Percentiles rank a stretch among this genome's conserved stretches.
Evolutionary conservation across 306 rosid genomes (phyloP).

Genomic region (Fagus crenata): DNA sequence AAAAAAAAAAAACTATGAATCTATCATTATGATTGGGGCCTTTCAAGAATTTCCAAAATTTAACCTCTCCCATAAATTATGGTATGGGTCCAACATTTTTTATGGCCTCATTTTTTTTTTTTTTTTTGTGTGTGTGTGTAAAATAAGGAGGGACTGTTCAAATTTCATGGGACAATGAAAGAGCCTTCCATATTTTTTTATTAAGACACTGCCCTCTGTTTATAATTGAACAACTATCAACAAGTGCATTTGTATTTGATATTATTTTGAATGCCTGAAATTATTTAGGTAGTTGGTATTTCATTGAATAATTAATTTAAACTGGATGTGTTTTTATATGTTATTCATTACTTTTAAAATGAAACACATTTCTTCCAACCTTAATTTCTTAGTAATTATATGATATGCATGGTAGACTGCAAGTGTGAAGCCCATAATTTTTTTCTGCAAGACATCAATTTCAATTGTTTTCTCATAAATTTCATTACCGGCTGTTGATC

Average conservation of each 20-base stretch:
- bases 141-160: not conserved
- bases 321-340: too few relatives aligned
- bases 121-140: too few relatives aligned
- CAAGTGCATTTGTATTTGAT: not conserved
- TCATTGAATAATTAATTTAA: not conserved
- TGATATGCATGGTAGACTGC: not conserved
- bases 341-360: not conserved
- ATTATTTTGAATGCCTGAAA: not conserved
- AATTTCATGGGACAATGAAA: not conserved
- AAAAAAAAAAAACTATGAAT: too few relatives aligned
- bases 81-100: not conserved
- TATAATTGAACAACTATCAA: not conserved
- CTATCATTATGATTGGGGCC: not conserved
- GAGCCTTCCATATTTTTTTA: not conserved
- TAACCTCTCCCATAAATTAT: not conserved
- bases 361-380: not conserved
- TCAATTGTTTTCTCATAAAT: not conserved
- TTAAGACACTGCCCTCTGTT: not conserved
- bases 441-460: not conserved
- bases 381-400: not conserved
- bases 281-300: not conserved
- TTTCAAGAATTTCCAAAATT: not conserved
- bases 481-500: conserved; percentile 1
- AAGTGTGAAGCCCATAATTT: not conserved
- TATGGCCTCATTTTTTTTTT: not conserved